Evolutionary conservation across 805 yeast species (phyloP), one percentile per base, ranked within the genome.

Genomic region (Kluyveromyces aestuarii): DNA sequence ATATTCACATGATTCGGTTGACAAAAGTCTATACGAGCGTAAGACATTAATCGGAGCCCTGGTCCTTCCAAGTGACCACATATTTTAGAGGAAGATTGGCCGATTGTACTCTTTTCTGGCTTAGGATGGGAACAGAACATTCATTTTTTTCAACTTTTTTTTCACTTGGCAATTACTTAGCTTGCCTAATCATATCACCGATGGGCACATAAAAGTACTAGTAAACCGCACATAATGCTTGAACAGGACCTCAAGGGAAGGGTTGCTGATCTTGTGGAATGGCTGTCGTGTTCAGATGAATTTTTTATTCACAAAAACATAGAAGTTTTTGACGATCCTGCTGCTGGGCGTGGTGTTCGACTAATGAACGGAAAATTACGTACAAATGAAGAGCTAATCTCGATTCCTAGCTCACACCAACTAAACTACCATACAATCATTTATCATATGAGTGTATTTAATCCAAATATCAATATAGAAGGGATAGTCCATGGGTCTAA

Each of bases 291-390:
- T 19, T 53, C 63, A 10, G 52, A 50, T 3, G 45, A 49, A 8
- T 62, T 70, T 33, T 44, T 43, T 25, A 60, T 81, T 3, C 70
- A 78, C 2, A 57, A 69, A 0, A 71, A 68, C 36, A 58, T 80
- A 7, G 56, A 55, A 2, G 72, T 82, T 8, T 59, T 56, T 11
- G 74, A 76, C 30, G 68, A 73, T 11, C 55, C 56, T 1, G 68
- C 64, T 9, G 68, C 78, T 14, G 96, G 96, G 16, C 74, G 89
- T 60, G 86, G 87, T 49, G 72, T 87, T 25, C 67, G 74, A 5
- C 48, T 55, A 74, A 83, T 18, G 48, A 18, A 2, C 2, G 59
- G 60, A 0, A 45, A 49, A 1, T 57, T 87, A n/a, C 54, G 50
- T 4, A 53, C 58, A 11, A 66, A 73, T 44, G 78, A 77, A 47